These are phyloP conservation scores for Nissolia schottii DNA, from an alignment of 306 rosid genomes.

Conservation along the genomic window DNA sequence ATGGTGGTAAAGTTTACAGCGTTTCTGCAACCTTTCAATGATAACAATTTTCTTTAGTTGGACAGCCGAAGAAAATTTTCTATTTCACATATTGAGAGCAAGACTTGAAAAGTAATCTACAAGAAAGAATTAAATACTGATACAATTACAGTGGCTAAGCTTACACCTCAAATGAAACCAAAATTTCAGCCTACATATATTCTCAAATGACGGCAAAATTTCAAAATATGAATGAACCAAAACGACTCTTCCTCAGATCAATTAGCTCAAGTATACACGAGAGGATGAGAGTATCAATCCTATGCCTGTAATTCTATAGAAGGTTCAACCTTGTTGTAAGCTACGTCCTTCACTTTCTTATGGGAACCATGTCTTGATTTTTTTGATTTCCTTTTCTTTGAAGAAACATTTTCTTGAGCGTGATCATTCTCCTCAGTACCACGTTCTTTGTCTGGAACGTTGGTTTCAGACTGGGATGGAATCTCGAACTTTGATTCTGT, in stretches of 20 bases:
- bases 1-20: background rate
- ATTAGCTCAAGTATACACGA: background rate
- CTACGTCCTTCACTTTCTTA: slow-evolving; percentile 58
- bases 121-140: slow-evolving; percentile 14
- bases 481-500: slow-evolving; percentile 22
- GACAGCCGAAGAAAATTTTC: background rate
- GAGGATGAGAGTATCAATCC: slow-evolving; percentile 9
- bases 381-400: slow-evolving; percentile 73
- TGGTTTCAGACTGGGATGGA: slow-evolving; percentile 24
- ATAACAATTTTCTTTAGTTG: background rate
- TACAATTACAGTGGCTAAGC: slow-evolving; percentile 8
- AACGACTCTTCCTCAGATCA: slow-evolving; percentile 14
- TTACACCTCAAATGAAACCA: background rate
- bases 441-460: slow-evolving; percentile 28
- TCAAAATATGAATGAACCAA: slow-evolving; percentile 10
- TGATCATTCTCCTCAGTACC: slow-evolving; percentile 30
- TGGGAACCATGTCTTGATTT: slow-evolving; percentile 46
- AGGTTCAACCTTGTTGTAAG: slow-evolving; percentile 46
- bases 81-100: background rate
- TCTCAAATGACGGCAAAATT: background rate
- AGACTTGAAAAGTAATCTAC: slow-evolving; percentile 2
- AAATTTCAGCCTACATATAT: background rate
- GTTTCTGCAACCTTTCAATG: background rate
- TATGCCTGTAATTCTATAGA: slow-evolving; percentile 35
- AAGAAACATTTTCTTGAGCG: slow-evolving; percentile 19